Base-by-base conservation (phyloP, 2,329 filamentous ascomycete species). In the Pseudogymnoascus sp. region DNA sequence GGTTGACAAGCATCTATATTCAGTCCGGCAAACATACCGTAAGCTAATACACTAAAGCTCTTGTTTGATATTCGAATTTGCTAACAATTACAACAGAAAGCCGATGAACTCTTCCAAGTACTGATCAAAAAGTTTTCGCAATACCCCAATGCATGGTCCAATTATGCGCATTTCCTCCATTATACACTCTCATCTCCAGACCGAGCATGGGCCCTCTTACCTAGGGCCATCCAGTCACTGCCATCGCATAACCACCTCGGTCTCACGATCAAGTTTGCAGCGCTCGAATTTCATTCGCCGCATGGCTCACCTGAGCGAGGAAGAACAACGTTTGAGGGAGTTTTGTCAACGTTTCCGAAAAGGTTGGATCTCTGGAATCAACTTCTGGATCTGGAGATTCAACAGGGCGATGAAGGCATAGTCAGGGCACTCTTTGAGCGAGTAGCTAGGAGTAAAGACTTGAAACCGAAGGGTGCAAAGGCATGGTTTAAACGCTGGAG, bases 91-190 rank as follows among this genome's bases (percentile, higher is more conserved):
- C 8, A 57, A 71, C 72, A 95, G 87, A 87, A 92, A 81, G 92
- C 92, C 60, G 91, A 96, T 70, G 83, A 82, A 19, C 81, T 97
- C 66, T 97, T 96, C 77, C 88, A 94, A 72, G 76, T 80, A 38
- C 89, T 95, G 74, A 78, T 89, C 68, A 95, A 94, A 77, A 96
- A 95, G 75, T 92, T 90, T 62, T 87, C 88, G 64, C 84, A 86
- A 65, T 83, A 86, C 5, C 86, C 89, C 8, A 82, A 85, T 59
- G 84, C 96, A 66, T 99, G 92, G 90, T 80, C 88, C 73, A 96
- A 97, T 77, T 97, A 96, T 74, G 92, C 92, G 21, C 88, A 88
- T 68, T 97, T 96, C 80, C 80, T 99, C 60, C 88, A 96, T 75
- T 85, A 87, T 61, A 88, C 83, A 0, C 75, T 83, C 62, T 78